Percentiles rank a stretch among this genome's conserved stretches.
Evolutionary conservation across 345 rosid species (phyloP).

Genomic region (Euphorbia peplus): DNA sequence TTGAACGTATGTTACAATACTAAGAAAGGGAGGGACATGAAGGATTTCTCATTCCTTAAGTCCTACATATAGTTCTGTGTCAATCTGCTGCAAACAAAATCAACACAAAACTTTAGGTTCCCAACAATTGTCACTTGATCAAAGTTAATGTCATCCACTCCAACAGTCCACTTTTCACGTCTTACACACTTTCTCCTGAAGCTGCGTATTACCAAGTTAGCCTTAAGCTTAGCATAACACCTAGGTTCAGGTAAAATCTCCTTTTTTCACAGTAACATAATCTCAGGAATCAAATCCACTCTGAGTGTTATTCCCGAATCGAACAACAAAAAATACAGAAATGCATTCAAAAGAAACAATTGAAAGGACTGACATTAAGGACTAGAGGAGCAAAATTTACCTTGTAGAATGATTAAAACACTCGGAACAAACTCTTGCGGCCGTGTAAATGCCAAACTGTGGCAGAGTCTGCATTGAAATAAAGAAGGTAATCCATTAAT

Average conservation of each 20-base stretch:
- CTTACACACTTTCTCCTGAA: not conserved
- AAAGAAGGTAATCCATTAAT: too few relatives aligned
- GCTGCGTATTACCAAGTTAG: not conserved
- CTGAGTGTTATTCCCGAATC: not conserved
- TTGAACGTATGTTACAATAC: too few relatives aligned
- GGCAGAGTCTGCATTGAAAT: conserved; percentile 46
- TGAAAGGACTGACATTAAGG: not conserved
- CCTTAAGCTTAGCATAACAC: too few relatives aligned
- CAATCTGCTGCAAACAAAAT: not conserved
- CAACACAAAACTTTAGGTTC: conserved; percentile 3
- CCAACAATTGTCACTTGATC: not conserved
- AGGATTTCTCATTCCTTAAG: too few relatives aligned
- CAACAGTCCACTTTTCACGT: not conserved
- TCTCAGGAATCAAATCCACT: not conserved
- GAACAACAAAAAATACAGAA: not conserved
- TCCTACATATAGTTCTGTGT: not conserved
- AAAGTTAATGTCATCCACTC: not conserved
- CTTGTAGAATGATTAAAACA: conserved; percentile 49
- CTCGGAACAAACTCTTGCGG: conserved; percentile 64
- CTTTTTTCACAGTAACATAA: not conserved
- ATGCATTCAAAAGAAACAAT: not conserved
- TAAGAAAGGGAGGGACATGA: too few relatives aligned
- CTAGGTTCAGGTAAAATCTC: not conserved
- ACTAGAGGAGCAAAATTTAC: conserved; percentile 27
- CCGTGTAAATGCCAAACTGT: conserved; percentile 50